phyloP scores from a whole-genome alignment of 148 eudicot species.

The Suaeda aralocaspica region DNA sequence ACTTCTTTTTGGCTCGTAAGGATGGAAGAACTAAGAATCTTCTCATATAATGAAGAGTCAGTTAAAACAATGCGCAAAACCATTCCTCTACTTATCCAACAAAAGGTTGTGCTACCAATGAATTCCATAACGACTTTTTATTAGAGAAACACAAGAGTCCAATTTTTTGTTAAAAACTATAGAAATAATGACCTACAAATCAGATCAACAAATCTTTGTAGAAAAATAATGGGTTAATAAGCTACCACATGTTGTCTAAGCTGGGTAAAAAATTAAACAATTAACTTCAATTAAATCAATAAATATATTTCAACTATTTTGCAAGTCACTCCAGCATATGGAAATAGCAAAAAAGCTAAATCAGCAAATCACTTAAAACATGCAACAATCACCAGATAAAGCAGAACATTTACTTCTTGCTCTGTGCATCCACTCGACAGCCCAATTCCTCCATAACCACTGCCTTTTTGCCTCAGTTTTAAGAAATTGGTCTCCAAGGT shows the following conservation, averaged over 20 bases:
- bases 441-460: slow-evolving; percentile 99
- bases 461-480: slow-evolving; percentile 49
- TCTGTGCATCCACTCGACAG: slow-evolving; percentile 64
- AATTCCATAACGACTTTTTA: too few relatives aligned
- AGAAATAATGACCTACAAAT: too few relatives aligned
- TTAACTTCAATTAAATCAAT: too few relatives aligned
- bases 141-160: background rate
- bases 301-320: background rate
- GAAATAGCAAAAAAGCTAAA: background rate
- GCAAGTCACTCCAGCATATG: background rate
- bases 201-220: too few relatives aligned
- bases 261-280: background rate
- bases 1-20: background rate
- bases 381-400: slow-evolving; percentile 1
- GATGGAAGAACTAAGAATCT: background rate
- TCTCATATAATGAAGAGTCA: background rate
- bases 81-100: too few relatives aligned
- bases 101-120: too few relatives aligned
- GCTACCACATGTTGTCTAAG: background rate
- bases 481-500: slow-evolving; percentile 71
- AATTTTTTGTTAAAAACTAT: background rate
- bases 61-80: background rate
- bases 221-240: too few relatives aligned
- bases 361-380: background rate
- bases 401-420: slow-evolving; percentile 41